Evolutionary conservation across 495 filamentous ascomycete genomes (phyloP).

Genomic region (Penicillium crystallinum): DNA sequence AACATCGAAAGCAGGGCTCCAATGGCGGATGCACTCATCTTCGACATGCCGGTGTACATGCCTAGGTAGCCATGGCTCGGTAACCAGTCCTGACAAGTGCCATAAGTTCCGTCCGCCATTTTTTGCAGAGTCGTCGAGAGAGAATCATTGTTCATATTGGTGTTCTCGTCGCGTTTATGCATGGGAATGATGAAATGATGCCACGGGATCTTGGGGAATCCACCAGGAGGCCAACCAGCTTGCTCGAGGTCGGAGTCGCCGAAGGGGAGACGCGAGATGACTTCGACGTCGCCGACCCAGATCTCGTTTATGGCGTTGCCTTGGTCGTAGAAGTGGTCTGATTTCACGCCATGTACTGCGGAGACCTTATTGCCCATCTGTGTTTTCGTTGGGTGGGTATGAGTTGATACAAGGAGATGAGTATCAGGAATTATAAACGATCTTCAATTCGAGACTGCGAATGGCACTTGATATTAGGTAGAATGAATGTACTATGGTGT

Average conservation of each 20-base stretch:
- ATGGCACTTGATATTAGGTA: not conserved
- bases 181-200: slow-evolving; percentile 40
- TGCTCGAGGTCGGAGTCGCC: slow-evolving; percentile 33
- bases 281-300: slow-evolving; percentile 31
- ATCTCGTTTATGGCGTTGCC: slow-evolving; percentile 39
- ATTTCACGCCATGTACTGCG: slow-evolving; percentile 29
- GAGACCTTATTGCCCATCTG: slow-evolving; percentile 35
- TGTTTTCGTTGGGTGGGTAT: not conserved
- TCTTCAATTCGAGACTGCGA: not conserved
- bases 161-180: slow-evolving; percentile 17
- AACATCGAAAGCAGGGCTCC: not conserved
- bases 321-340: slow-evolving; percentile 27
- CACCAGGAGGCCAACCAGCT: slow-evolving; percentile 26
- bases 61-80: not conserved
- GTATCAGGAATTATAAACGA: not conserved
- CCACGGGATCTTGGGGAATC: slow-evolving; percentile 38
- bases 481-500: not conserved
- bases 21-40: not conserved
- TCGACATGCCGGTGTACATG: not conserved
- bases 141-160: not conserved
- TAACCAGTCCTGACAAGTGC: not conserved
- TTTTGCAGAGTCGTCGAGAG: not conserved
- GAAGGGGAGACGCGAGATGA: slow-evolving; percentile 37
- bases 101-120: not conserved
- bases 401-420: not conserved